Evolutionary conservation across 2,329 filamentous ascomycete species (phyloP), one percentile per base, ranked within the genome.

Genomic region (Cladobotryum protrusum): DNA sequence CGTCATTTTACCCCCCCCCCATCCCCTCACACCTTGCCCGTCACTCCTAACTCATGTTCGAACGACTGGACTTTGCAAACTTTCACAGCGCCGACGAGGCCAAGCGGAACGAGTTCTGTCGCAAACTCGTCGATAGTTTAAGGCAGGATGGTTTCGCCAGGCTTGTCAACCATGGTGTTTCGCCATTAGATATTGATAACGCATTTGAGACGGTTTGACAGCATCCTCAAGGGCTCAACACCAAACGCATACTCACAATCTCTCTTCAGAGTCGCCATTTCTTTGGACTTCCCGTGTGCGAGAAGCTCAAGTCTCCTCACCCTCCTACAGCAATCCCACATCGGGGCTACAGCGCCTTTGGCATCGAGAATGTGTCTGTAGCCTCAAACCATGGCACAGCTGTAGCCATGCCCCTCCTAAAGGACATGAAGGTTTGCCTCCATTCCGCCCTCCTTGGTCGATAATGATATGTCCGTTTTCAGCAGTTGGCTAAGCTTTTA

Each of bases 291-390:
- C 39, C 47, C 19, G 24, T 49, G 40, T n/a, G 36, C 33, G 17
- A 49, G 39, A 49, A 49, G 15, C 14, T 49, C 32, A 43, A 49
- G 36, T 49, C 47, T 37, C 47, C 47, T 7, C 47, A 49, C 19
- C 47, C 47, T 44, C 47, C 37, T 17, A 49, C 47, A 8, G 47
- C 47, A 24, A 49, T 37, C 41, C 47, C 47, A 42, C 47, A 49
- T 40, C 29, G 47, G 36, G 47, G 47, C 35, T 49, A 44, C 47
- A 49, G 47, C 32, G 40, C 47, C 35, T 43, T 45, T 32, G 47
- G 47, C 37, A 43, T 49, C 32, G 47, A 49, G 41, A 49, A 49
- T 39, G 40, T 49, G 12, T 44, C 40, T 17, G 47, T 33, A 18
- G 41, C 37, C 32, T 49, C 47, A 17, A 49, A 44, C 18, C 33